These are phyloP conservation scores for Pezicula radicicola DNA, from an alignment of 2,329 filamentous ascomycete species.

Conservation along the genomic window DNA sequence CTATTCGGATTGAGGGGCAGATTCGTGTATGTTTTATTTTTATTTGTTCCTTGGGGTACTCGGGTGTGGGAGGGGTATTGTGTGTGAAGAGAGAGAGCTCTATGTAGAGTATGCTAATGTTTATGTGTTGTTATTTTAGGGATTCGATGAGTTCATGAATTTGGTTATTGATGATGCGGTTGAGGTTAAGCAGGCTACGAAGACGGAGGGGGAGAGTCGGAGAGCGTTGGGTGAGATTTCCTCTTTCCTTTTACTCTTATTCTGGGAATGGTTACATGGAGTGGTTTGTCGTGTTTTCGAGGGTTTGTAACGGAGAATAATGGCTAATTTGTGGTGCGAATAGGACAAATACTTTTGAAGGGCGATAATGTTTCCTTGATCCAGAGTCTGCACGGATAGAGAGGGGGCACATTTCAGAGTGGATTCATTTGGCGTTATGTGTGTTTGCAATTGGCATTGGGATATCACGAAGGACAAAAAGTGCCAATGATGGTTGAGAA, in stretches of 20 bases:
- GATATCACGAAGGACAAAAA: conserved; percentile 16
- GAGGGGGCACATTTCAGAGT: not conserved
- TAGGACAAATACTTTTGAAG: conserved; percentile 64
- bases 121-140: conserved; percentile 45
- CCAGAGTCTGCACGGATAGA: conserved; percentile 37
- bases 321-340: conserved; percentile 14
- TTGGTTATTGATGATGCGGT: conserved; percentile 93
- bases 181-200: conserved; percentile 83
- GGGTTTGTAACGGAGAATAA: not conserved
- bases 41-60: not conserved
- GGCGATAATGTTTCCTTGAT: conserved; percentile 66
- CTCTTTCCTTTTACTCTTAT: conserved; percentile 16
- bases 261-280: no score
- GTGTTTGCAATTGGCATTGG: conserved; percentile 10
- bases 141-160: conserved; percentile 99
- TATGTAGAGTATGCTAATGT: no score
- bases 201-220: conserved; percentile 76
- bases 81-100: conserved; percentile 11
- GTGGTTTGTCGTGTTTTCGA: no score
- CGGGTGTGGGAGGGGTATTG: not conserved
- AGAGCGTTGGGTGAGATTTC: conserved; percentile 68
- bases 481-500: conserved; percentile 3
- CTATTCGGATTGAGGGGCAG: conserved; percentile 92
- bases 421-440: conserved; percentile 20
- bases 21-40: conserved; percentile 67